Evolutionary conservation across 768 basidiomycete genomes (phyloP).

Genomic region (Rossbeevera mucosa): DNA sequence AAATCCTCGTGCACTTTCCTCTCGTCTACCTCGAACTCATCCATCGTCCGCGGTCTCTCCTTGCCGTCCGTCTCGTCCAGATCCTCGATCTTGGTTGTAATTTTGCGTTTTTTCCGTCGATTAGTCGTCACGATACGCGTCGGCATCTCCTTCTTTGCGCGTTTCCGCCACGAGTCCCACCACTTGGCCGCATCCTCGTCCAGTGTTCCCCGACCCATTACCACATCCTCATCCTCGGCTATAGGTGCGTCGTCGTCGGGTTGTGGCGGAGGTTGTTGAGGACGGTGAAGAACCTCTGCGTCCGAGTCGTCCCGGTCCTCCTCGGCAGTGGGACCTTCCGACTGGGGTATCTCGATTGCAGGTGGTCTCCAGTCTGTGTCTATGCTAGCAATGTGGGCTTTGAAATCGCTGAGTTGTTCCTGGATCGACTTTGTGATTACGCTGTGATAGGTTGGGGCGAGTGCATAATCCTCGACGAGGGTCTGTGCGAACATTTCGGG

Average conservation of each 20-base stretch:
- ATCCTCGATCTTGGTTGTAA: slow-evolving; percentile 27
- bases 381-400: slow-evolving; percentile 57
- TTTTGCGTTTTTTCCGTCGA: slow-evolving; percentile 42
- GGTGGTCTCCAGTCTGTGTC: slow-evolving; percentile 40
- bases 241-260: slow-evolving; percentile 25
- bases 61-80: slow-evolving; percentile 24
- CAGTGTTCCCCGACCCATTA: slow-evolving; percentile 37
- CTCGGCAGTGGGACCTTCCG: slow-evolving; percentile 22
- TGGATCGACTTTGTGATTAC: slow-evolving; percentile 80
- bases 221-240: slow-evolving; percentile 20
- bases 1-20: slow-evolving; percentile 74
- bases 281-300: slow-evolving; percentile 16
- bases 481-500: slow-evolving; percentile 89
- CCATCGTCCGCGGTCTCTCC: slow-evolving; percentile 49
- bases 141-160: slow-evolving; percentile 32
- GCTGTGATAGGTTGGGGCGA: slow-evolving; percentile 59
- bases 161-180: slow-evolving; percentile 73
- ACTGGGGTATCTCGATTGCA: slow-evolving; percentile 18
- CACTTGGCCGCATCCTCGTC: slow-evolving; percentile 49
- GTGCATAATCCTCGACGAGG: slow-evolving; percentile 84
- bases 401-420: slow-evolving; percentile 81
- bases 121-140: slow-evolving; percentile 27
- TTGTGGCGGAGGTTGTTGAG: slow-evolving; percentile 9
- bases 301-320: slow-evolving; percentile 31
- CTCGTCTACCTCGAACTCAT: slow-evolving; percentile 66